Percentiles rank a stretch among this genome's conserved stretches.
These are phyloP conservation scores for Aegilops speltoides DNA, from an alignment of 176 grass and related monocot genomes.

Conservation along the genomic window DNA sequence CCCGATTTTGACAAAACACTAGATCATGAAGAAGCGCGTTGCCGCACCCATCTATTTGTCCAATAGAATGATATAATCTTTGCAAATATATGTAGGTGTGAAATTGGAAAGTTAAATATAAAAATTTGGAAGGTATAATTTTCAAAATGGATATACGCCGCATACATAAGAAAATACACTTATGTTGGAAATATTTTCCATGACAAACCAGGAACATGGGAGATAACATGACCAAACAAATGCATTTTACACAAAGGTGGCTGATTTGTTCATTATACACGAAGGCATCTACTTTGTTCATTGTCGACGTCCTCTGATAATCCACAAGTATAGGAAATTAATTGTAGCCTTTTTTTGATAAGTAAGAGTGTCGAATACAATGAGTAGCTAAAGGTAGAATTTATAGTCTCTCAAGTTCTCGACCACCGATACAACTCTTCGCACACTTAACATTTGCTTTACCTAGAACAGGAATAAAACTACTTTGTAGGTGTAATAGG, in stretches of 20 bases:
- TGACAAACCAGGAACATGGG: not conserved
- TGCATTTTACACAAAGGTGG: not conserved
- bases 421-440: too few relatives aligned
- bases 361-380: too few relatives aligned
- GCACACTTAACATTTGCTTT: too few relatives aligned
- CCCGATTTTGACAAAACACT: too few relatives aligned
- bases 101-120: not conserved
- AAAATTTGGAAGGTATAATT: not conserved
- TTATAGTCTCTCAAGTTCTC: too few relatives aligned
- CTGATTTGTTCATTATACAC: too few relatives aligned
- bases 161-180: too few relatives aligned
- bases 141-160: not conserved
- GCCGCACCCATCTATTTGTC: not conserved
- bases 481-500: too few relatives aligned
- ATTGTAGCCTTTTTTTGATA: too few relatives aligned
- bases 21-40: not conserved
- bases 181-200: not conserved
- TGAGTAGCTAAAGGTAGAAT: too few relatives aligned
- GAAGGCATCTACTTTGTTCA: not conserved
- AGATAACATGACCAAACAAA: not conserved
- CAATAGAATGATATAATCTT: not conserved
- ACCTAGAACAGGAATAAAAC: too few relatives aligned
- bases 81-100: not conserved
- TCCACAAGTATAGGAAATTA: too few relatives aligned
- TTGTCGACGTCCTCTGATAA: not conserved